Evolutionary conservation across 352 stramenopile species (phyloP), one percentile per base, ranked within the genome.

Genomic region (Phytophthora chlamydospora): DNA sequence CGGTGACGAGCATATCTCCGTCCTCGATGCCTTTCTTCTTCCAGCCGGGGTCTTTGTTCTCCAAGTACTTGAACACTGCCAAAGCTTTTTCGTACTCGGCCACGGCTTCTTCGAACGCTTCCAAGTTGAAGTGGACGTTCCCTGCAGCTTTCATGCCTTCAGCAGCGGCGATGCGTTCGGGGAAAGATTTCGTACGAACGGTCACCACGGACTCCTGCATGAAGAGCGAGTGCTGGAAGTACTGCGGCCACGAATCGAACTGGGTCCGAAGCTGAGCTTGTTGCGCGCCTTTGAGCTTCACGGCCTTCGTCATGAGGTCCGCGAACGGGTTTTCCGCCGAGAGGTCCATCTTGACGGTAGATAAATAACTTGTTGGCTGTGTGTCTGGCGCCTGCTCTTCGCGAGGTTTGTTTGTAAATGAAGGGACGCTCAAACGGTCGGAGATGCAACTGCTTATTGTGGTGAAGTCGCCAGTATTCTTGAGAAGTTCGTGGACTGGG

Each of bases 11-110:
- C 51, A 95, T 87, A 34, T 95, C 86, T 7, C 58, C 74, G 71
- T 93, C 86, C 52, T 92, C 83, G 55, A 95, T 95, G 1, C 86
- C 86, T 24, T 95, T 93, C 52, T 91, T 93, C 66, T 93, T 93
- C 86, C 86, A 95, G 21, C 78, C 83, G 0, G 76, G 73, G 49
- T 93, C 85, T 44, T 71, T 90, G 57, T 93, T 93, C 43, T 91
- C 79, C 11, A 86, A 68, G 36, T 80, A 93, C 63, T 90, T 93
- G 62, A 95, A 95, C 2, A 93, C 67, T 5, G 84, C 69, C n/a
- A 95, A 72, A 3, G 83, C 84, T 47, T 93, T 95, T 35, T 95
- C 86, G 43, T 93, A 95, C 61, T 93, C 83, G 1, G 84, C 83
- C 0, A 92, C 78, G 0, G 84, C 86, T 69, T 95, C 84, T 52